Evolutionary conservation across 768 basidiomycete species (phyloP), one percentile per base, ranked within the genome.

Genomic region (Dioszegia hungarica): DNA sequence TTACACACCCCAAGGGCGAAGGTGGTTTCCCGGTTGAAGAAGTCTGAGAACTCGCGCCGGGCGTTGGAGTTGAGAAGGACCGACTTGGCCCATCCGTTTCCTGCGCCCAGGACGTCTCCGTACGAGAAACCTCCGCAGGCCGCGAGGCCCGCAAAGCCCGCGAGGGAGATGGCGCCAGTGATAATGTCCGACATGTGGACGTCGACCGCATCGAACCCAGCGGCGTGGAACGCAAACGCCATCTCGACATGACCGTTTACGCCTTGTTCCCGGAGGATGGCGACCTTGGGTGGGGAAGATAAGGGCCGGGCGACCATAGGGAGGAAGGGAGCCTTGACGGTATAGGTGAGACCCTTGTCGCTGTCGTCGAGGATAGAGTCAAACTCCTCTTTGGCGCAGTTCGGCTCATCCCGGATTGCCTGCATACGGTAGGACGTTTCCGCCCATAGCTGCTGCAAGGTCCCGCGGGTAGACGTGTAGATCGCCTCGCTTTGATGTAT

Each of bases 61-160:
- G 90, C 89, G 12, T 77, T 78, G 40, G 80, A 79, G 77, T 98
- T 87, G 41, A 95, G 82, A 19, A 94, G 82, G 22, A 91, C 87
- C n/a, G 93, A 93, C 72, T 93, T 85, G 3, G 94, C 93, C 95
- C 95, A 99, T 22, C 94, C 94, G 75, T 88, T 93, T 9, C 94
- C 95, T 9, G 95, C 94, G 28, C 95, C 93, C 10, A 99, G 83
- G 14, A 97, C 94, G 75, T 99, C 94, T 36, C 94, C 94, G 70
- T 97, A 99, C 9, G 94, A 97, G 81, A 99, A 99, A 3, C 95
- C 95, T 54, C 95, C 95, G 67, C 94, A 98, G 2, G 94, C 94
- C 6, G 89, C 94, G 52, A 99, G 75, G 39, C 95, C 95, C 45
- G 84, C 82, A 82, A 95, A 98, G 54, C 79, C 77, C 11, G 70